phyloP scores from a whole-genome alignment of 176 grass and related monocot genomes.

The Oryza australiensis region DNA sequence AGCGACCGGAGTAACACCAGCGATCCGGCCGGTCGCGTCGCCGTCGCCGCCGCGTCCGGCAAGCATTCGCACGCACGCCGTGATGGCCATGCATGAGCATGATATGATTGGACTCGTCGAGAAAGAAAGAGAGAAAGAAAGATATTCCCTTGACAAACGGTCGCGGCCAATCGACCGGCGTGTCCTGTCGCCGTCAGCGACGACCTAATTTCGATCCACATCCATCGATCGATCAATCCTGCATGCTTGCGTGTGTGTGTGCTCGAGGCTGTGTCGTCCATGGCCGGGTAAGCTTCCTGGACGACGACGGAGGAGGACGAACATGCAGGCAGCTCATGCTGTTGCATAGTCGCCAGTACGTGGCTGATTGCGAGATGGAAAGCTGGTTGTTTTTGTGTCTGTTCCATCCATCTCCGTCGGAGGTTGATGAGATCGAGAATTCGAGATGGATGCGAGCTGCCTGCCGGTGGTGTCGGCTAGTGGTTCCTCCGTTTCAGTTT shows the following conservation, averaged over 20 bases:
- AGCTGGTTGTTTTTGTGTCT: too few species aligned
- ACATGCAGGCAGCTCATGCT: too few species aligned
- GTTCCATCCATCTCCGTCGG: too few species aligned
- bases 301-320: background rate
- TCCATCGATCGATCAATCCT: too few species aligned
- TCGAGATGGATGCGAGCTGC: too few species aligned
- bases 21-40: background rate
- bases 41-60: background rate
- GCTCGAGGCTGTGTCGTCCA: background rate
- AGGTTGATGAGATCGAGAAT: too few species aligned
- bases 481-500: too few species aligned
- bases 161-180: conserved; percentile 4
- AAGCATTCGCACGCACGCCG: background rate
- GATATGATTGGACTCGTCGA: conserved; percentile 6
- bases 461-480: too few species aligned
- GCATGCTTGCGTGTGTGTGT: background rate
- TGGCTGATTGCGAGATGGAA: too few species aligned
- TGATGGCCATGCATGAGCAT: background rate
- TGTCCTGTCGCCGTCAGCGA: conserved; percentile 8
- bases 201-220: background rate
- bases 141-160: conserved; percentile 48
- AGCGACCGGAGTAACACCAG: background rate
- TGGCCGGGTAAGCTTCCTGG: background rate
- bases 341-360: too few species aligned
- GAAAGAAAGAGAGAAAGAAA: background rate